Conservation (phyloP, 345 rosid species). For the Murraya paniculata region DNA sequence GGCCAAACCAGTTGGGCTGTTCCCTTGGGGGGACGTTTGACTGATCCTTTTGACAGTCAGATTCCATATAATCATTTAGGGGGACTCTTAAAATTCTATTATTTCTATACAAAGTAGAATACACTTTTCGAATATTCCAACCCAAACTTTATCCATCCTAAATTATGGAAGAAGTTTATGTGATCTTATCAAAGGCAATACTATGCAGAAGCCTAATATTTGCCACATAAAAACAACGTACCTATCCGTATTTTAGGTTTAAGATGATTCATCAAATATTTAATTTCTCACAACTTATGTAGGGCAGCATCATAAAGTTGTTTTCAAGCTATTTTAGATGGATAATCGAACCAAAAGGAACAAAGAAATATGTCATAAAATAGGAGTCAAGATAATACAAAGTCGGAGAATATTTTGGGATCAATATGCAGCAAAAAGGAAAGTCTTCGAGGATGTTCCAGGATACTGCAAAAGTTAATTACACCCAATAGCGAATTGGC, state of each 20-base stretch:
- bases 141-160: neutral
- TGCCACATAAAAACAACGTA: neutral
- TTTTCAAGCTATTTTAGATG: neutral
- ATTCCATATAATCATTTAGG: no score
- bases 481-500: neutral
- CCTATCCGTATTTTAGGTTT: neutral
- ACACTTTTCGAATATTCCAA: neutral
- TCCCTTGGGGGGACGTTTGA: no score
- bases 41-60: no score
- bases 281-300: neutral
- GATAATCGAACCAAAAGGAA: neutral
- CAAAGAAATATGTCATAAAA: neutral
- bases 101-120: neutral
- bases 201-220: neutral
- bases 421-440: neutral
- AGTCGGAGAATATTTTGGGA: no score
- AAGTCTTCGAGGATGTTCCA: neutral
- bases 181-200: neutral
- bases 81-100: no score
- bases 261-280: neutral
- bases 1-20: no score
- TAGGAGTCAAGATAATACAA: neutral
- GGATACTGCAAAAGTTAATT: neutral
- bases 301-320: neutral
- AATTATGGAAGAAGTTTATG: neutral